Percentiles rank a stretch among this genome's conserved stretches.
These are phyloP conservation scores for Metschnikowia noctiluminum DNA, from an alignment of 805 yeast species.

Conservation along the genomic window DNA sequence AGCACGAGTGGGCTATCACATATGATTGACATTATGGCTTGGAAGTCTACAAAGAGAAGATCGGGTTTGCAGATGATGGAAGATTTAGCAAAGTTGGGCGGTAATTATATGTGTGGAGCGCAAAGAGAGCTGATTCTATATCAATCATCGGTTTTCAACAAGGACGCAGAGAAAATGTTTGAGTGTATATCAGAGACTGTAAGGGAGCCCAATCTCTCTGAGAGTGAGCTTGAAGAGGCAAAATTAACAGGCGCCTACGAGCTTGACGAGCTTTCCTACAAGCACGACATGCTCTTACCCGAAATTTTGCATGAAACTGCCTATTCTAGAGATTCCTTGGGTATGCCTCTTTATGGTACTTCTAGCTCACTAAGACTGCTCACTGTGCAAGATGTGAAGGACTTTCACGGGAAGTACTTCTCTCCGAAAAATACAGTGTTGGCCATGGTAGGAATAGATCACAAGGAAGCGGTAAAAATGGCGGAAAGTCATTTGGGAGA, in stretches of 20 bases:
- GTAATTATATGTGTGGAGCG: slow-evolving; percentile 89
- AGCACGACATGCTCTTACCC: slow-evolving; percentile 82
- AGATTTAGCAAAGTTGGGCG: slow-evolving; percentile 76
- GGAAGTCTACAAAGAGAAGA: slow-evolving; percentile 60
- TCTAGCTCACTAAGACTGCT: slow-evolving; percentile 59
- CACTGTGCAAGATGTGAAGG: slow-evolving; percentile 47
- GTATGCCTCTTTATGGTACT: slow-evolving; percentile 84
- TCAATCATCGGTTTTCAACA: slow-evolving; percentile 91
- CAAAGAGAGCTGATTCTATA: slow-evolving; percentile 89
- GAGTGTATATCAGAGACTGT: slow-evolving; percentile 75
- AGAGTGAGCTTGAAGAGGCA: slow-evolving; percentile 71
- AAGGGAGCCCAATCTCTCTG: slow-evolving; percentile 61
- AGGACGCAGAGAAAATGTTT: slow-evolving; percentile 77
- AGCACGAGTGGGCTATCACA: slow-evolving; percentile 72
- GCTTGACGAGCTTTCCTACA: slow-evolving; percentile 73
- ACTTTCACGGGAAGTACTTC: slow-evolving; percentile 64
- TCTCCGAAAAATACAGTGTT: slow-evolving; percentile 80
- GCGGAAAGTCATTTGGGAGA: slow-evolving; percentile 64
- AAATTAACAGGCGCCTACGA: slow-evolving; percentile 74
- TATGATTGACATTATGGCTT: slow-evolving; percentile 81
- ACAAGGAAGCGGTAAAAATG: slow-evolving; percentile 61
- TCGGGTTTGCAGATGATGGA: slow-evolving; percentile 71
- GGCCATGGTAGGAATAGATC: slow-evolving; percentile 83
- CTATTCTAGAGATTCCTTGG: slow-evolving; percentile 66
- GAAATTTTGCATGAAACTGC: slow-evolving; percentile 89